Evolutionary conservation across 371 early-diverging fungal genomes (phyloP), one percentile per base, ranked within the genome.

Genomic region (Mucor lusitanicus): DNA sequence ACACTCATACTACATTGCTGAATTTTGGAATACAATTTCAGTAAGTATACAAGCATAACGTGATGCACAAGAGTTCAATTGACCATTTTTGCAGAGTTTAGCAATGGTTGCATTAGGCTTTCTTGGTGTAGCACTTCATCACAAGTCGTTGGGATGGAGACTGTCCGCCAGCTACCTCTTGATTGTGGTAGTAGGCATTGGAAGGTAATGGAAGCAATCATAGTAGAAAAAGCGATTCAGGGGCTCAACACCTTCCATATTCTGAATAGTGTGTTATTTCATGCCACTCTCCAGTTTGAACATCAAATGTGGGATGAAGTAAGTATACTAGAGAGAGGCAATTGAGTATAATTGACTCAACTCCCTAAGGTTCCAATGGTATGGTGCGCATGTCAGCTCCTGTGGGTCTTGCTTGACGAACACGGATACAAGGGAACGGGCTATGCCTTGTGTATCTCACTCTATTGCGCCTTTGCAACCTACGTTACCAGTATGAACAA

Each of bases 271-370:
- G 61, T 60, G 3, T 54, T 55, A 53, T 59, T 60, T 60, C 60
- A 58, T 69, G 48, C 69, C 59, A 64, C 59, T 33, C 42, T 60
- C 0, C 61, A 60, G 19, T 60, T 30, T 60, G 61, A 60, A 25
- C 61, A 81, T 55, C 78, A 81, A 71, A 81, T 81, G 81, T 81
- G 78, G 81, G 81, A 81, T 61, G 81, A 81, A 72, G 81, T 75
- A 75, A 46, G 61, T 54, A n/a, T n/a, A 27, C 17, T 50, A 7
- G 19, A 37, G 63, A n/a, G 15, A 21, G 15, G 17, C 28, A 6
- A 17, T n/a, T 1, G 17, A 30, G 28, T 15, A 3, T 32, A 30
- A 55, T 28, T 40, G 12, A 39, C 27, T n/a, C 30, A 30, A 55
- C 6, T 44, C 25, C 30, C 23, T 33, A 62, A 81, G 81, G 68